Evolutionary conservation across 495 filamentous ascomycete genomes (phyloP).

Genomic region (Friedmanniomyces simplex): DNA sequence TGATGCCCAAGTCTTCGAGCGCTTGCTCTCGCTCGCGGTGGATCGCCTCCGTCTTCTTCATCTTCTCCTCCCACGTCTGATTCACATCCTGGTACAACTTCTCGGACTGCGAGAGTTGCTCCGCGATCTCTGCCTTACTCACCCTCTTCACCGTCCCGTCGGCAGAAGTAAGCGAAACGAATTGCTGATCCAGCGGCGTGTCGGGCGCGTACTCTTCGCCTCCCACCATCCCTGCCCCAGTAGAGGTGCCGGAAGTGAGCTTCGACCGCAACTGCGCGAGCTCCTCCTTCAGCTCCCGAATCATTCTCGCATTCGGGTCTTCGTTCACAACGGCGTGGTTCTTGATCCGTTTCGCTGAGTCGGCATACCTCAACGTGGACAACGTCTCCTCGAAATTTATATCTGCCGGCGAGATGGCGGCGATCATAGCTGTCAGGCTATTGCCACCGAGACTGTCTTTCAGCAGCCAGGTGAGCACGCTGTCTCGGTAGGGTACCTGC

Average conservation of each 20-base stretch:
- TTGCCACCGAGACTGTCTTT: conserved; percentile 98
- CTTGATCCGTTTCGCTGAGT: conserved; percentile 98
- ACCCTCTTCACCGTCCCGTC: conserved; percentile 90
- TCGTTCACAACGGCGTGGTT: conserved; percentile 99
- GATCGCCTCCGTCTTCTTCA: conserved; percentile 88
- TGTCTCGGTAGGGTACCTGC: conserved; percentile 96
- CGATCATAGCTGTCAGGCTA: conserved; percentile 99
- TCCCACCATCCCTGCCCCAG: conserved; percentile 32
- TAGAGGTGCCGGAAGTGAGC: conserved; percentile 47
- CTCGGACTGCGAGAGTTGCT: conserved; percentile 90
- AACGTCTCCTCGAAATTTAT: conserved; percentile 99
- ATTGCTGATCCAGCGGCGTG: conserved; percentile 87
- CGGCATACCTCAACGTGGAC: conserved; percentile 89
- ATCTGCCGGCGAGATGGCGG: conserved; percentile 93
- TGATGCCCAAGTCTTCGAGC: conserved; percentile 92
- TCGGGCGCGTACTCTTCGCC: conserved; percentile 84
- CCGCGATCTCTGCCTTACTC: conserved; percentile 95
- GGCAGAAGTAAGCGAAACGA: conserved; percentile 80
- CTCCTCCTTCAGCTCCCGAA: conserved; percentile 94
- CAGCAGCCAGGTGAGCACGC: conserved; percentile 88
- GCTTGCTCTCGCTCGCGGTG: conserved; percentile 96
- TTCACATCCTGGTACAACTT: conserved; percentile 95
- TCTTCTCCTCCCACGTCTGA: conserved; percentile 96
- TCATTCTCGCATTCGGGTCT: conserved; percentile 98
- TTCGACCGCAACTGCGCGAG: conserved; percentile 78